phyloP scores from a whole-genome alignment of 495 filamentous ascomycete genomes.

The Penicillium macrosclerotiorum region DNA sequence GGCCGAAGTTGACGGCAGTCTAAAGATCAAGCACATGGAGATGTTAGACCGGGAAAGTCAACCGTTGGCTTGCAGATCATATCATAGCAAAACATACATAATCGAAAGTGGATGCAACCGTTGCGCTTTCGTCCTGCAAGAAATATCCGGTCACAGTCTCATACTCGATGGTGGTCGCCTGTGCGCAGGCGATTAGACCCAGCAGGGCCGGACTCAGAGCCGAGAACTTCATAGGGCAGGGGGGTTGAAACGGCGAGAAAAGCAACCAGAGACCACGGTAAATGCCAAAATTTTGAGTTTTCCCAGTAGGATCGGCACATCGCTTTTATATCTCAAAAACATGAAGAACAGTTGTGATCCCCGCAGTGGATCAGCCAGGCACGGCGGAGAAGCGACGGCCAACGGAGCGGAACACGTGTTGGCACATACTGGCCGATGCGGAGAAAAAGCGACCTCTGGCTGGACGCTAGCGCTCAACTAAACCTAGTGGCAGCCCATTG shows the following conservation, averaged over 20 bases:
- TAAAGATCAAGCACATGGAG: conserved; percentile 20
- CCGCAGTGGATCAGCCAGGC: neutral
- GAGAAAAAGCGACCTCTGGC: conserved; percentile 1
- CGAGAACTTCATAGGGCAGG: conserved; percentile 30
- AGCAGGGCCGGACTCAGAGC: conserved; percentile 18
- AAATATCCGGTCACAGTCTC: conserved; percentile 68
- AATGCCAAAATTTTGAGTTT: conserved; percentile 4
- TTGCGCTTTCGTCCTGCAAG: conserved; percentile 63
- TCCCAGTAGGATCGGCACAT: conserved; percentile 13
- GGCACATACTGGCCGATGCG: neutral
- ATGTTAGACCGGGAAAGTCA: neutral
- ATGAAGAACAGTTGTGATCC: neutral
- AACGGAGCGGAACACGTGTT: conserved; percentile 5
- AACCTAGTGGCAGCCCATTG: no score
- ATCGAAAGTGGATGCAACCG: conserved; percentile 62
- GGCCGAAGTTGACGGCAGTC: conserved; percentile 64
- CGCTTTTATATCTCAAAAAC: conserved; percentile 9
- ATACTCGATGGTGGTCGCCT: conserved; percentile 50
- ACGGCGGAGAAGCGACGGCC: conserved; percentile 1
- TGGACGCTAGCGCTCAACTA: neutral
- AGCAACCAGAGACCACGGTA: no score
- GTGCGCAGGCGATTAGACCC: conserved; percentile 19
- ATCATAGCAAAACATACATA: conserved; percentile 57
- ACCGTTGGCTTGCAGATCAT: neutral
- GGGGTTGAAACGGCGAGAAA: no score